Base-by-base conservation (phyloP, 257 asterid genomes). In the Fraxinus excelsior region DNA sequence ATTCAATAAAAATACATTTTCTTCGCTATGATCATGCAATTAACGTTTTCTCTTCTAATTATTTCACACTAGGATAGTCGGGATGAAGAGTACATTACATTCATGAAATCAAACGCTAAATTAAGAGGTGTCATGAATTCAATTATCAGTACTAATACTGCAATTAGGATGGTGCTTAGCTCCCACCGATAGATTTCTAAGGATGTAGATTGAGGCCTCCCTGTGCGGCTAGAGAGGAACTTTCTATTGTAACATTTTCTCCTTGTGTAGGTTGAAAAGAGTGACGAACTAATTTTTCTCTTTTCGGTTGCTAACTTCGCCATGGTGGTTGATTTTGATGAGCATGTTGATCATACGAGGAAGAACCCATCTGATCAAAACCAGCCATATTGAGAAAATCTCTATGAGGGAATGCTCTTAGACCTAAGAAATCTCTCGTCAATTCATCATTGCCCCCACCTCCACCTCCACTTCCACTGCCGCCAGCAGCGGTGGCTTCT, bases 391-490 rank as follows among this genome's bases (percentile, higher is more conserved):
- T 77, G 68, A 80, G 70, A 70, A 84, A 86, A 78, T 88, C 86
- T 79, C 91, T 74, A 40, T 81, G 81, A 14, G 91, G 91, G 34
- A 86, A 90, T 5, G 80, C 85, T 21, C 87, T 85, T 18, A 90
- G 49, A 67, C 95, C 89, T 81, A 90, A 84, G 72, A 90, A 90
- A 46, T 90, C 95, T 79, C 95, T 81, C 0, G 95, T 90, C 80
- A 85, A 13, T 9, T 90, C 94, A 8, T 80, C 90, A 0, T 82
- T 81, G 4, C 79, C 49, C 49, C 14, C 49, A 40, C 46, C 11
- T 10, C 46, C 78, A 3, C 75, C 29, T 10, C 85, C 62, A 1
- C 80, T 68, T 31, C 32, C 32, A 31, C 32, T 31, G 6, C 65
- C 79, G 18, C 60, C 70, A 65, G 56, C n/a, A 46, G 19, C n/a